phyloP scores from a whole-genome alignment of 1,139 yeast species.

The Yamadazyma jaroonii region DNA sequence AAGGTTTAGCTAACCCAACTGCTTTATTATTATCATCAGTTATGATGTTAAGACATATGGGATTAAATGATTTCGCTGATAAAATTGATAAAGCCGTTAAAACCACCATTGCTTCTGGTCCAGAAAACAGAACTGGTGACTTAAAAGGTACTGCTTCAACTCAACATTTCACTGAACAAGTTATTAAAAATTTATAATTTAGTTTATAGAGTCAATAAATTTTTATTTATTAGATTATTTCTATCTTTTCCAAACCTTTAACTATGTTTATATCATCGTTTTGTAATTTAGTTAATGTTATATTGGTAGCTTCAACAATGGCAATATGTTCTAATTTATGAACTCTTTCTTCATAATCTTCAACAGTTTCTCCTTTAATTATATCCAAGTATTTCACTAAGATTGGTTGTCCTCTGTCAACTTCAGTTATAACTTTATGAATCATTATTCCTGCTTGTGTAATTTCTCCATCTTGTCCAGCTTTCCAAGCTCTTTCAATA shows the following conservation, averaged over 20 bases:
- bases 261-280: constrained; percentile 1
- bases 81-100: constrained; percentile 86
- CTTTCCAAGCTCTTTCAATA: constrained; percentile 92
- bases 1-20: constrained; percentile 98
- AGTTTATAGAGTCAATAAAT: constrained; percentile 2
- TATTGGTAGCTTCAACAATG: constrained; percentile 84
- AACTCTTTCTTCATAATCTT: constrained; percentile 78
- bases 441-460: constrained; percentile 94
- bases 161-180: constrained; percentile 77
- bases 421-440: constrained; percentile 91
- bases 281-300: constrained; percentile 35
- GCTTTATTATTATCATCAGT: constrained; percentile 92
- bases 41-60: constrained; percentile 99
- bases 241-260: neutral
- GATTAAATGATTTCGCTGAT: constrained; percentile 74
- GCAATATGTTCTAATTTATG: constrained; percentile 85
- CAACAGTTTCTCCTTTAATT: constrained; percentile 68
- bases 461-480: constrained; percentile 80
- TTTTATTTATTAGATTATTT: constrained; percentile 1
- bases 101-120: constrained; percentile 91
- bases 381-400: constrained; percentile 76
- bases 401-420: constrained; percentile 89
- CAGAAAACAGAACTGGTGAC: constrained; percentile 91
- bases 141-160: constrained; percentile 93
- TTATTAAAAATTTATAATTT: constrained; percentile 43